phyloP scores from a whole-genome alignment of 768 basidiomycete genomes.

The Mycena crocata region DNA sequence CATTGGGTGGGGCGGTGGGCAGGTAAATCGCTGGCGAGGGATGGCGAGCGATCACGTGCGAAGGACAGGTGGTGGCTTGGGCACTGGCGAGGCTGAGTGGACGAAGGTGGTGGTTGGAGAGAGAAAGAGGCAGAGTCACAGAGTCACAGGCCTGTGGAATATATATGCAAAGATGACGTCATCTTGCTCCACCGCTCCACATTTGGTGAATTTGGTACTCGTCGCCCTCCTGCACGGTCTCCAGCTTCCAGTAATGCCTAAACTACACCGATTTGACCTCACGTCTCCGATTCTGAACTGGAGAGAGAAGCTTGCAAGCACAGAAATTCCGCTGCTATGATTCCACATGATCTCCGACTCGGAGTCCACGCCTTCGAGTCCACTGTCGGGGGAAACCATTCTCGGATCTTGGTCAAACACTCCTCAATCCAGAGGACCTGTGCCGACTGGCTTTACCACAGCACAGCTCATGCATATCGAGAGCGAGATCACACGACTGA shows the following conservation, averaged over 20 bases:
- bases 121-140: neutral
- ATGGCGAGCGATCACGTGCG: too few species aligned
- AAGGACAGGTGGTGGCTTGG: neutral
- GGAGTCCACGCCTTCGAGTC: neutral
- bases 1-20: too few species aligned
- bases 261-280: neutral
- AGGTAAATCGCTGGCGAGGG: too few species aligned
- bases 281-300: neutral
- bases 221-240: too few species aligned
- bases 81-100: neutral
- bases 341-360: too few species aligned
- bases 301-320: neutral
- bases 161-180: too few species aligned
- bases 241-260: too few species aligned
- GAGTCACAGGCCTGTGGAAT: neutral
- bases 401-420: neutral
- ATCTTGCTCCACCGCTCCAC: too few species aligned
- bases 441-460: too few species aligned
- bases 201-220: too few species aligned
- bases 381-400: neutral
- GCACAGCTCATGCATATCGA: neutral
- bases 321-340: neutral
- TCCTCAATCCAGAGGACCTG: neutral
- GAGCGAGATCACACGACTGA: neutral
- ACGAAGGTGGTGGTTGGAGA: neutral